Evolutionary conservation across 1,284 basidiomycete species (phyloP).

Genomic region (Melanopsichium pennsylvanicum): DNA sequence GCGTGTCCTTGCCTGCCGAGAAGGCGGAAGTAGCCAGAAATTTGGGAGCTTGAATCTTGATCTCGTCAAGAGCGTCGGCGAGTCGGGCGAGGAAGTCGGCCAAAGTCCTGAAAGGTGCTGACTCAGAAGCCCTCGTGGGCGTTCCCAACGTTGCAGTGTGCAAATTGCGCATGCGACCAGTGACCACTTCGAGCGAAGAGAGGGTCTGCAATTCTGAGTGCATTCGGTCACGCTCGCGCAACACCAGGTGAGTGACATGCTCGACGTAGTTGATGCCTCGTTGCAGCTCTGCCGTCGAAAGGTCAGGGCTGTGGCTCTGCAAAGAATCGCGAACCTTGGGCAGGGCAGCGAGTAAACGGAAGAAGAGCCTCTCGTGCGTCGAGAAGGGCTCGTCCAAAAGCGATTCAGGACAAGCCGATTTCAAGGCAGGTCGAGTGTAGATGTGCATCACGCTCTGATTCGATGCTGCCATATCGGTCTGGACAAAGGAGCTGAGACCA

Average conservation of each 20-base stretch:
- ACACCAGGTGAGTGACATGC: constrained; percentile 69
- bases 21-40: constrained; percentile 30
- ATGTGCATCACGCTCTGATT: constrained; percentile 76
- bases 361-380: constrained; percentile 75
- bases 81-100: constrained; percentile 37
- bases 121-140: background rate
- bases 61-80: constrained; percentile 20
- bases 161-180: constrained; percentile 9
- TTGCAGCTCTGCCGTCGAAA: constrained; percentile 83
- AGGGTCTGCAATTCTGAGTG: constrained; percentile 20
- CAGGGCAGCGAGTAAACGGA: constrained; percentile 75
- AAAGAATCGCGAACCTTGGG: constrained; percentile 76
- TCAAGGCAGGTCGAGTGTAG: constrained; percentile 69
- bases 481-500: constrained; percentile 71
- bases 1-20: constrained; percentile 4
- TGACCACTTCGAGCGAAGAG: constrained; percentile 19
- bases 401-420: constrained; percentile 13
- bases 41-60: constrained; percentile 25
- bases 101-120: constrained; percentile 15
- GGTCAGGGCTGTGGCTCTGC: constrained; percentile 78
- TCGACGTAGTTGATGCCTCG: constrained; percentile 82
- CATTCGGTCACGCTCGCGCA: constrained; percentile 46
- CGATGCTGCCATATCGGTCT: constrained; percentile 74
- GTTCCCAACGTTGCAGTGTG: constrained; percentile 9
- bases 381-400: constrained; percentile 66